Evolutionary conservation across 495 filamentous ascomycete species (phyloP).

Genomic region (Hypoxylon fragiforme): DNA sequence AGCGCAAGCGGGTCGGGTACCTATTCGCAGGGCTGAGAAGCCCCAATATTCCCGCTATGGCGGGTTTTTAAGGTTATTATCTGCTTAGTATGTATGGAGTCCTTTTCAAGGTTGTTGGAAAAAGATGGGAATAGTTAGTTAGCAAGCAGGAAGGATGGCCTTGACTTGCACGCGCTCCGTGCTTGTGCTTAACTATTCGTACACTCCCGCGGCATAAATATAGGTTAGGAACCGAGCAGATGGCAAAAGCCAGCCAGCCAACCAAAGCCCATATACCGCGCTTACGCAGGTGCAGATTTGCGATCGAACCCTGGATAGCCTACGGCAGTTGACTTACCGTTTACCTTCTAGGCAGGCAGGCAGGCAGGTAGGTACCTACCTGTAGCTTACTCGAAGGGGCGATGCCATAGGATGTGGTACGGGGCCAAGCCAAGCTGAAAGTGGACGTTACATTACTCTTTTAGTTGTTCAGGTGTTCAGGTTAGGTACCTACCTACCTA

Average conservation of each 20-base stretch:
- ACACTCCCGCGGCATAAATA: conserved; percentile 16
- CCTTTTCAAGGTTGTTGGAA: conserved; percentile 12
- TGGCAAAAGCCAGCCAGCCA: conserved; percentile 10
- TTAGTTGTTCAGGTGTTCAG: too few species aligned
- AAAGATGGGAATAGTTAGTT: too few species aligned
- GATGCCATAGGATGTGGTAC: conserved; percentile 1
- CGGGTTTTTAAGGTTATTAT: conserved; percentile 19
- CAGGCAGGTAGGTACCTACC: too few species aligned
- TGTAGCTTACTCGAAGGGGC: conserved; percentile 20
- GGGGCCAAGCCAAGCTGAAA: not conserved
- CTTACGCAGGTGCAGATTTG: conserved; percentile 25
- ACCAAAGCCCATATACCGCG: conserved; percentile 6
- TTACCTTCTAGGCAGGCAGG: too few species aligned
- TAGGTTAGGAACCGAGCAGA: conserved; percentile 7
- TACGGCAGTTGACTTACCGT: conserved; percentile 23
- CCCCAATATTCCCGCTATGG: conserved; percentile 21
- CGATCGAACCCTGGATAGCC: conserved; percentile 20
- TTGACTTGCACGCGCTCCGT: conserved; percentile 26
- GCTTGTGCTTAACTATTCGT: too few species aligned
- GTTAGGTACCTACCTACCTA: not conserved
- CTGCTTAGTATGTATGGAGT: conserved; percentile 12
- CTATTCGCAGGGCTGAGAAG: conserved; percentile 27
- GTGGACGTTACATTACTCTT: conserved; percentile 16
- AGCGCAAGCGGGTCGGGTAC: conserved; percentile 21
- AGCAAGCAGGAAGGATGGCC: too few species aligned